Evolutionary conservation across 2,329 filamentous ascomycete genomes (phyloP), one percentile per base, ranked within the genome.

Genomic region (Calonectria pteridis): DNA sequence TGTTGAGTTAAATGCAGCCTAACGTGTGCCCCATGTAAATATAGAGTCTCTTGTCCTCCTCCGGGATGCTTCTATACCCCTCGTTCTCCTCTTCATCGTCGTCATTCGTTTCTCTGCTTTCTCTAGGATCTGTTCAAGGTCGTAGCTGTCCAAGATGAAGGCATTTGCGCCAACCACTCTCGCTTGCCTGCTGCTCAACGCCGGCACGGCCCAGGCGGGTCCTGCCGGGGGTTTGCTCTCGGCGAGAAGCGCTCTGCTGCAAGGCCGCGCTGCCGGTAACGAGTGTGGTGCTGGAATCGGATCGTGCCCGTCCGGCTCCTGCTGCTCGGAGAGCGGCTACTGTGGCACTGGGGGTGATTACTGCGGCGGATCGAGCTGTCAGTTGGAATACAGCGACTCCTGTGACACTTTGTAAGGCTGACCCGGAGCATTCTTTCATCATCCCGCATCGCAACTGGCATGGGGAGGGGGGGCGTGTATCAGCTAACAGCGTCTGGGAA

Each of bases 361-460:
- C 71, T 86, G 85, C 71, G 80, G 76, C 55, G 85, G 84, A 35
- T 85, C 84, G 5, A 78, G 80, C 51, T 86, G 85, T 72, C 85
- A 85, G 72, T 76, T 86, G 46, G 81, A 83, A 14, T 86, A 83
- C 76, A 84, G 84, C 72, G 83, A 85, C 69, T 79, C 82, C 49
- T 86, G 85, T 82, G 84, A 86, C 73, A 84, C 84, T 73, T 83
- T 85, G 85, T 86, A 78, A 83, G 85, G 80, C 28, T 71, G 29
- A n/a, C 31, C 51, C 35, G 50, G n/a, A 20, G 31, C 55, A 62
- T 40, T 62, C 55, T 40, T 62, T 62, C 55, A 62, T 62, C 55
- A 62, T 62, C n/a, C 37, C 55, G 55, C 55, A 37, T 62, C 55
- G 26, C 16, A 6, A 11, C 37, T 40, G 23, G 33, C 55, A 62